Base-by-base conservation (phyloP, 1,139 yeast species). In the Pichia inconspicua region DNA sequence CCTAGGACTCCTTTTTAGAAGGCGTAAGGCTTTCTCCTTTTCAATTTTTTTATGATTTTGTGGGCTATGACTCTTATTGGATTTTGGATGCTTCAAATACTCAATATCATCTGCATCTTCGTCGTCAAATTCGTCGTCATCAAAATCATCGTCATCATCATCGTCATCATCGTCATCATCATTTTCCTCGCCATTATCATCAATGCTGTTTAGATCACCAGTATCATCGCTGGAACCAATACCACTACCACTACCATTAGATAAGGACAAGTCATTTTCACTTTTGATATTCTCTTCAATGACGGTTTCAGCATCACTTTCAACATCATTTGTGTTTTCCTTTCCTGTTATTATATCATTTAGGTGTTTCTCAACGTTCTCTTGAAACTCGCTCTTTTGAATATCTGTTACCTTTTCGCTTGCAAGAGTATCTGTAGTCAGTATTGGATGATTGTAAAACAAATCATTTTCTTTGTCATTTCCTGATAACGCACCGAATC, bases 241-340 rank as follows among this genome's bases (percentile, higher is more conserved):
- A 40, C 39, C 46, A 5, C 11, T 12, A 10, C 11, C 44, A 22
- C 39, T 42, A 3, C 40, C 43, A 34, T 37, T 41, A 10, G 42
- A 30, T 30, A 30, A 30, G 4, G 14, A 11, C 4, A 30, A 30
- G 42, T 25, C 42, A 15, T 15, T 35, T 9, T 35, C 22, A 35
- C 38, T 17, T 30, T 25, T 28, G 22, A 4, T n/a, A 6, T 32
- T n/a, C 9, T 44, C 47, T 5, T 53, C 60, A 11, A 53, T 49
- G 25, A 58, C 49, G 1, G 63, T 59, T 42, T 59, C 63, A 2
- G 62, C 49, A 48, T 59, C 63, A 47, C 63, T 59, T 40, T 51
- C 56, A 10, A 41, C 39, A 5, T 10, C 31, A 46, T 25, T 28
- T 12, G 27, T 27, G 22, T 15, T 27, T 17, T 30, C 32, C 17